Evolutionary conservation across 1,284 basidiomycete genomes (phyloP), one percentile per base, ranked within the genome.

Genomic region (Afroboletus lepidellus): DNA sequence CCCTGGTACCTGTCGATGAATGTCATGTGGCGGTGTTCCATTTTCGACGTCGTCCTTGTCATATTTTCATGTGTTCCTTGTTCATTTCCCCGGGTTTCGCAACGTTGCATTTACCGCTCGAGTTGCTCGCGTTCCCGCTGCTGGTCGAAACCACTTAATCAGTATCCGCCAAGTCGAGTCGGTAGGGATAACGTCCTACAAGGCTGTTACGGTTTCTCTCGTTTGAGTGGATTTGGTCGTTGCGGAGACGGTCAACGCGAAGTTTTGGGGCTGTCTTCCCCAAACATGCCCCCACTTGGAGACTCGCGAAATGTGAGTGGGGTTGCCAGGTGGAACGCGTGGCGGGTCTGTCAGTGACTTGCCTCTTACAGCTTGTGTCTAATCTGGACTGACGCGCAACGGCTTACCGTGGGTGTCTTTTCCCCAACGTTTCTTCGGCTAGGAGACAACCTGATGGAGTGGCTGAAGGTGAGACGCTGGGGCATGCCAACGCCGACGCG

Each of bases 291-390:
- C 36, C 18, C 27, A 25, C n/a, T 12, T 41, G n/a, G n/a, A 15
- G 8, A 9, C n/a, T n/a, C 1, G 48, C 29, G n/a, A 38, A 50
- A 39, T 46, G 49, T 46, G 29, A 11, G 29, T 12, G 29, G 49
- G 50, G 50, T 37, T 42, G 32, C n/a, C 33, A 36, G 48, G 48
- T 27, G 24, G n/a, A n/a, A n/a, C n/a, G n/a, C n/a, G n/a, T n/a
- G n/a, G n/a, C 23, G 3, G 4, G 12, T 21, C 18, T 50, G 48
- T 43, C 48, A 44, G 11, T 25, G 11, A 20, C 18, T 6, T 23
- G 20, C 37, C 9, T 15, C 25, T 13, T 27, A 9, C 15, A 32
- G 30, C 36, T 16, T 16, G 30, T 5, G 30, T n/a, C 24, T 45
- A 24, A 44, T n/a, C 6, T 6, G 41, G 20, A 23, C 6, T 21